Evolutionary conservation across 2,329 filamentous ascomycete species (phyloP).

Genomic region (Calonectria hawksworthii): DNA sequence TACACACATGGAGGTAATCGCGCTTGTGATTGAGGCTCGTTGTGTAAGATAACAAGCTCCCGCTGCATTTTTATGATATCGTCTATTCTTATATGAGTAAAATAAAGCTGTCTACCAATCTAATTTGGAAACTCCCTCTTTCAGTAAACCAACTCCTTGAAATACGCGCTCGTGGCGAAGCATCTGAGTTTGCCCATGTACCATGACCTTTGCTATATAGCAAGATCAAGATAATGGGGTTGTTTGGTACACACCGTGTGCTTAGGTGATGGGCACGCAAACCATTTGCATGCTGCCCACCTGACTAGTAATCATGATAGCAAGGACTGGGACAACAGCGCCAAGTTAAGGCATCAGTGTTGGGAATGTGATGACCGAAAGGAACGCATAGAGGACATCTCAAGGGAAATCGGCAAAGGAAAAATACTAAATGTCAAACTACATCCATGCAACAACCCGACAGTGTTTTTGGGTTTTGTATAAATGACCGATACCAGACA

Average conservation of each 20-base stretch:
- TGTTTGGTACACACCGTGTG: neutral
- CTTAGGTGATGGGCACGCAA: too few species aligned
- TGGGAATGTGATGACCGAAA: neutral
- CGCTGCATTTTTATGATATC: neutral
- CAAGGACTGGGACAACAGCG: neutral
- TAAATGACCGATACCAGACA: conserved; percentile 30
- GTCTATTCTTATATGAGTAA: neutral
- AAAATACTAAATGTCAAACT: neutral
- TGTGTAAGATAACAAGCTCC: neutral
- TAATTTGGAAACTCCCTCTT: neutral
- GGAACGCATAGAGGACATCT: neutral
- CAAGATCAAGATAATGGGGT: neutral
- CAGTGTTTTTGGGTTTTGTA: conserved; percentile 34
- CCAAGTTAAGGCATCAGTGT: neutral
- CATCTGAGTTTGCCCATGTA: neutral
- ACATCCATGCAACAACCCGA: conserved; percentile 27
- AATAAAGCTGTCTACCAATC: neutral
- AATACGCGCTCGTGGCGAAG: neutral
- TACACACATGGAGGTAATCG: neutral
- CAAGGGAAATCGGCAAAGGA: neutral
- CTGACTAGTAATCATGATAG: neutral
- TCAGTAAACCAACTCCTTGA: neutral
- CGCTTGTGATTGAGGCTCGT: neutral
- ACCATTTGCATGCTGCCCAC: neutral
- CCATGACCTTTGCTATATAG: neutral